Conservation (phyloP, 306 rosid species). For the Ormosia semicastrata region DNA sequence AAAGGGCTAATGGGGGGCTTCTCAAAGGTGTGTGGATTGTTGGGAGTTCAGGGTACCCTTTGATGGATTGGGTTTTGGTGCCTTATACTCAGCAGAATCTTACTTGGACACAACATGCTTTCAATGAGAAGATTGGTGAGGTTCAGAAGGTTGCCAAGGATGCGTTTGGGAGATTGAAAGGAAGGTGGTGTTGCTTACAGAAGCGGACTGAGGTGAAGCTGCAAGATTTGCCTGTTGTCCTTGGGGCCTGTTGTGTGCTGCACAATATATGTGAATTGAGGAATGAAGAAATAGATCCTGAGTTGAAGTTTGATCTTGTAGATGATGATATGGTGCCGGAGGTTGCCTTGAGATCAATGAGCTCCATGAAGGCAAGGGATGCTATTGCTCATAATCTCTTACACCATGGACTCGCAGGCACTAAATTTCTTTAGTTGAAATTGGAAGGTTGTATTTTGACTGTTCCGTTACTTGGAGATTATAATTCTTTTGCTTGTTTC, state of each 20-base stretch:
- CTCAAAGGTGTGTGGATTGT: slow-evolving; percentile 72
- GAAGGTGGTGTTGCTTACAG: slow-evolving; percentile 82
- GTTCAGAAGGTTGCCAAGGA: slow-evolving; percentile 58
- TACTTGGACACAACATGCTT: slow-evolving; percentile 89
- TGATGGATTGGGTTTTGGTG: slow-evolving; percentile 87
- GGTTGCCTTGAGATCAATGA: slow-evolving; percentile 47
- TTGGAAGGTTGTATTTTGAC: not conserved
- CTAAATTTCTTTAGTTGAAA: slow-evolving; percentile 50
- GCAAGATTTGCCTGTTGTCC: slow-evolving; percentile 79
- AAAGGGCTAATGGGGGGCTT: slow-evolving; percentile 62
- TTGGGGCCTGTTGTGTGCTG: slow-evolving; percentile 86
- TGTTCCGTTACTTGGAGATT: not conserved
- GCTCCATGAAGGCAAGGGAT: slow-evolving; percentile 65
- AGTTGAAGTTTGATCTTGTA: slow-evolving; percentile 35
- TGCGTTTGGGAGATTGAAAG: slow-evolving; percentile 72
- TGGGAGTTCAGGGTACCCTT: slow-evolving; percentile 68
- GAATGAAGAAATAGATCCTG: slow-evolving; percentile 61
- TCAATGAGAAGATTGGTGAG: slow-evolving; percentile 84
- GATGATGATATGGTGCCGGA: slow-evolving; percentile 79
- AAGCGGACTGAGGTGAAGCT: slow-evolving; percentile 85
- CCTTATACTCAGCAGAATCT: slow-evolving; percentile 72
- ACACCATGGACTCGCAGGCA: slow-evolving; percentile 92
- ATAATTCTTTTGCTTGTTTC: slow-evolving; percentile 41
- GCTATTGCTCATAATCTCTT: slow-evolving; percentile 83
- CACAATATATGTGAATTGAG: slow-evolving; percentile 76